Conservation (phyloP, 768 basidiomycete species). For the Lanmaoa pseudosensibilis region DNA sequence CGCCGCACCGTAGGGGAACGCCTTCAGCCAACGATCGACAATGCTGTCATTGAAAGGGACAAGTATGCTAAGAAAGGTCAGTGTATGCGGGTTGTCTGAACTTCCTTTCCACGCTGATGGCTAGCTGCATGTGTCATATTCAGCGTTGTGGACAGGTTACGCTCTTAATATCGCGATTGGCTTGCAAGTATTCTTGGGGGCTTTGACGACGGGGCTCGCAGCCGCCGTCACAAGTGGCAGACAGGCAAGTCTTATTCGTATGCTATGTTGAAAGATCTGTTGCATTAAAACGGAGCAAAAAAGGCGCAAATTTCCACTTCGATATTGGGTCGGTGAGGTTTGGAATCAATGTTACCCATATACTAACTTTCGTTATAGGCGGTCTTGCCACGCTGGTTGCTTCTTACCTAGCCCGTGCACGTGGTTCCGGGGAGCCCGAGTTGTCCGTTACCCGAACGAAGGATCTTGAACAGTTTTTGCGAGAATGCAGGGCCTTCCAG, state of each 20-base stretch:
- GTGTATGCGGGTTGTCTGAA: neutral
- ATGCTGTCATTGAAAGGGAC: slow-evolving; percentile 45
- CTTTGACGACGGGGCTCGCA: slow-evolving; percentile 65
- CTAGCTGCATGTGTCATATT: neutral
- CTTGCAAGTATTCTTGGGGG: slow-evolving; percentile 62
- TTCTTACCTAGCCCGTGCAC: slow-evolving; percentile 67
- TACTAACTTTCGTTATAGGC: slow-evolving; percentile 36
- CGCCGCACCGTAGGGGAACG: slow-evolving; percentile 51
- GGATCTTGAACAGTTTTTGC: slow-evolving; percentile 66
- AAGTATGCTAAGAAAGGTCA: slow-evolving; percentile 50
- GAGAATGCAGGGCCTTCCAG: slow-evolving; percentile 56
- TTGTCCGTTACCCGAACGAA: slow-evolving; percentile 53
- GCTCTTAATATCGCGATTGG: slow-evolving; percentile 53
- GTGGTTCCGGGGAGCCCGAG: slow-evolving; percentile 72
- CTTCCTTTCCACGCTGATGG: slow-evolving; percentile 11
- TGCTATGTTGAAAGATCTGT: too few relatives aligned
- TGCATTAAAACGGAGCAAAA: neutral
- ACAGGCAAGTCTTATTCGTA: slow-evolving; percentile 35
- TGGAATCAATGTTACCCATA: neutral
- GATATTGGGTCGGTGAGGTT: slow-evolving; percentile 36
- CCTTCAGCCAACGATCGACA: slow-evolving; percentile 50
- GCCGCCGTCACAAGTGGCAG: slow-evolving; percentile 43
- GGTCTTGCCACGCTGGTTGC: slow-evolving; percentile 68
- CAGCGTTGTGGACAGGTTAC: slow-evolving; percentile 35
- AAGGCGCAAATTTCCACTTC: slow-evolving; percentile 41